phyloP scores from a whole-genome alignment of 768 basidiomycete species.

The Termitomyces sp. region DNA sequence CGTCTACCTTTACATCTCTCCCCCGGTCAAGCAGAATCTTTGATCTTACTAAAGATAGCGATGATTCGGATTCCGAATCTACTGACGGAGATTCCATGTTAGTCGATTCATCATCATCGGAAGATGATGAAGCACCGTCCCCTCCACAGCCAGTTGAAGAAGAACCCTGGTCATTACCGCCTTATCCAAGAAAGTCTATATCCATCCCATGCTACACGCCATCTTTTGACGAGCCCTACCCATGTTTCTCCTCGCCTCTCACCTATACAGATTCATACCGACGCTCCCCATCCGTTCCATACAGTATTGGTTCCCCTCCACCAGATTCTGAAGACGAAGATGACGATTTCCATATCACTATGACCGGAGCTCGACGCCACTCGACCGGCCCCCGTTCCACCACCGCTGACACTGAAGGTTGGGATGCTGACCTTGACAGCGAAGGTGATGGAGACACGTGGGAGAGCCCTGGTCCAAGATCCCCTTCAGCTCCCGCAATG shows the following conservation, averaged over 20 bases:
- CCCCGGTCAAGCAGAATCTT: conserved; percentile 22
- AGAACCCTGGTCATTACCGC: conserved; percentile 48
- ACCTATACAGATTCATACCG: conserved; percentile 28
- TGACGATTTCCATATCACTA: conserved; percentile 43
- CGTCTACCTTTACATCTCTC: conserved; percentile 21
- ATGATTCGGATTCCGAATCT: conserved; percentile 31
- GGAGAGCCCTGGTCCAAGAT: conserved; percentile 63
- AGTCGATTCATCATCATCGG: conserved; percentile 39
- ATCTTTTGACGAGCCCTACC: conserved; percentile 31
- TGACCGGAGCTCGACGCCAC: conserved; percentile 35
- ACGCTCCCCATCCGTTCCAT: conserved; percentile 58
- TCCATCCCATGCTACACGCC: conserved; percentile 56
- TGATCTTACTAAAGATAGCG: conserved; percentile 39
- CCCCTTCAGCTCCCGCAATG: conserved; percentile 52
- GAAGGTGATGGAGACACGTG: conserved; percentile 61
- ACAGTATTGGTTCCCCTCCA: conserved; percentile 61
- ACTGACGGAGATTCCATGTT: conserved; percentile 41
- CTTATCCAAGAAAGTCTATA: conserved; percentile 55
- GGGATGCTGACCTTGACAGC: conserved; percentile 47
- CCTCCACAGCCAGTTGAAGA: conserved; percentile 25
- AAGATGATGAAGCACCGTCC: conserved; percentile 19
- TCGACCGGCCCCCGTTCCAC: conserved; percentile 22
- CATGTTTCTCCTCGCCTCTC: conserved; percentile 24
- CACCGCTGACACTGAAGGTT: conserved; percentile 32
- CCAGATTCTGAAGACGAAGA: conserved; percentile 69